Conservation (phyloP, 345 rosid genomes). For the Aethionema arabicum region DNA sequence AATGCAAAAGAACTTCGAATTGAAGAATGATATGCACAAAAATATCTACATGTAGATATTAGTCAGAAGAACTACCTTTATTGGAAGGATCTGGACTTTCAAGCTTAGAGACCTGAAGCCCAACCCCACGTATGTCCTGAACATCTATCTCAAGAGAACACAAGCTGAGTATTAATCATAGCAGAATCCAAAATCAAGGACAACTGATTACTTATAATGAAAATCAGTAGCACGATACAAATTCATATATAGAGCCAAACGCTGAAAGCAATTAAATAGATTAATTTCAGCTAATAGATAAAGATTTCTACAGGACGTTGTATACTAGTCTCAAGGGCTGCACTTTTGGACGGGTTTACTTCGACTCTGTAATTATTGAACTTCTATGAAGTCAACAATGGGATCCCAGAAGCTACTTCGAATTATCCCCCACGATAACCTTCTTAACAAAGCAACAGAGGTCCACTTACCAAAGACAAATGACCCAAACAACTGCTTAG, state of each 20-base stretch:
- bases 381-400: conserved; percentile 1
- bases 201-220: background rate
- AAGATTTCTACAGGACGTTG: background rate
- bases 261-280: conserved; percentile 21
- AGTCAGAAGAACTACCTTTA: conserved; percentile 48
- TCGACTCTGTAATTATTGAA: background rate
- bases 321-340: background rate
- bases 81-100: conserved; percentile 60
- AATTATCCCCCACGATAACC: background rate
- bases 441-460: conserved; percentile 14
- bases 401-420: background rate
- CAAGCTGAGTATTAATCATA: conserved; percentile 3
- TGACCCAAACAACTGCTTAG: conserved; percentile 74
- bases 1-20: background rate
- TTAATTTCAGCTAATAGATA: background rate
- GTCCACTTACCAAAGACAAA: conserved; percentile 60
- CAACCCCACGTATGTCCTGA: conserved; percentile 84
- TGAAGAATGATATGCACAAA: conserved; percentile 6
- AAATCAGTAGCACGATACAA: background rate
- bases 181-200: conserved; percentile 1
- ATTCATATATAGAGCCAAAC: background rate
- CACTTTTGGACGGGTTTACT: background rate
- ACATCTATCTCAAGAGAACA: conserved; percentile 50
- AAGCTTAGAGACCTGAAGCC: conserved; percentile 95
- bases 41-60: background rate